These are phyloP conservation scores for Elaeis guineensis DNA, from an alignment of 176 grass and related monocot genomes.

Conservation along the genomic window DNA sequence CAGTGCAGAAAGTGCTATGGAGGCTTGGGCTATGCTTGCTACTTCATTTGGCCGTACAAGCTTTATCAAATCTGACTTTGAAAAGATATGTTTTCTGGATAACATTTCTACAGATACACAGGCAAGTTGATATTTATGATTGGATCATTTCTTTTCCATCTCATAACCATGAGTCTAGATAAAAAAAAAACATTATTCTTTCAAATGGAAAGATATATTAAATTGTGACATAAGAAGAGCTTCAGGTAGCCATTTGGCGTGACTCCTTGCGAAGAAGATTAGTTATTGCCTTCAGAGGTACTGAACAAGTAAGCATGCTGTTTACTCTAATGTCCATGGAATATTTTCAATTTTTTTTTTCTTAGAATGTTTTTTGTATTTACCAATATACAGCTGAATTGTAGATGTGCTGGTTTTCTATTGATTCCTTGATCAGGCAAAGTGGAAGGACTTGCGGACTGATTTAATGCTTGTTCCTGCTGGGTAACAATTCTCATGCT, in stretches of 20 bases:
- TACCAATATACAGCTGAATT: background rate
- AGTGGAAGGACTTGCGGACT: slow-evolving; percentile 89
- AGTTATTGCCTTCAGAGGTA: slow-evolving; percentile 82
- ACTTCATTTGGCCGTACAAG: slow-evolving; percentile 76
- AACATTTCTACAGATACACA: slow-evolving; percentile 82
- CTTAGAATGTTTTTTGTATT: background rate
- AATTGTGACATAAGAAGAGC: slow-evolving; percentile 1
- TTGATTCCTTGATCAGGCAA: slow-evolving; percentile 44
- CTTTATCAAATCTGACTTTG: slow-evolving; percentile 97
- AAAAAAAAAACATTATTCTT: background rate
- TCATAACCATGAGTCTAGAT: background rate
- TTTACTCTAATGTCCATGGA: background rate
- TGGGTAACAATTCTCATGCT: slow-evolving; percentile 35
- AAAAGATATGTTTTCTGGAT: slow-evolving; percentile 95
- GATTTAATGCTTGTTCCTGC: slow-evolving; percentile 83
- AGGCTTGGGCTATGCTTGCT: slow-evolving; percentile 96
- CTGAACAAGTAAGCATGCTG: slow-evolving; percentile 73
- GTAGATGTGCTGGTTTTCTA: slow-evolving; percentile 6
- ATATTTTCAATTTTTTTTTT: slow-evolving; percentile 21
- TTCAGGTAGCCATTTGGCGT: slow-evolving; percentile 89
- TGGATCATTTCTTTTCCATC: no score
- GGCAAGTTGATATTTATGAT: slow-evolving; percentile 23
- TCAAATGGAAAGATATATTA: background rate
- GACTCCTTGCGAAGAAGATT: slow-evolving; percentile 73
- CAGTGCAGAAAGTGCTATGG: slow-evolving; percentile 91